Percentiles rank a stretch among this genome's conserved stretches.
Conservation (phyloP, 179 eudicot species). For the Silene vulgaris region DNA sequence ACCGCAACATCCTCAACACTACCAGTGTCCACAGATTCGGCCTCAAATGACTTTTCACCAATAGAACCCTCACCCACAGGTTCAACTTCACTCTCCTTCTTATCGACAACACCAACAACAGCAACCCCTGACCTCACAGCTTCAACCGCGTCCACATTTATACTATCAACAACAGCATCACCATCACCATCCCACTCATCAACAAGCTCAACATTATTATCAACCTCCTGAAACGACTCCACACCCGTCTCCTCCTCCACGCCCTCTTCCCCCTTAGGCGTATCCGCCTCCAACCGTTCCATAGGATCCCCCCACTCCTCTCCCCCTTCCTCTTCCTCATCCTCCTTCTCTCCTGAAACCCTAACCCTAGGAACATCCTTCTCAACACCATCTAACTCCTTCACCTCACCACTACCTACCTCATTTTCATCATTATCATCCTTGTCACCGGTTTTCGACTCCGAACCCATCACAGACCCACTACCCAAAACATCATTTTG, state of each 20-base stretch:
- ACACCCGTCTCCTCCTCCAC: background rate
- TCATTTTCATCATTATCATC: constrained; percentile 21
- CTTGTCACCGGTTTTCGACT: constrained; percentile 18
- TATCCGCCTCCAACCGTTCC: constrained; percentile 7
- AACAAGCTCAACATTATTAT: constrained; percentile 19
- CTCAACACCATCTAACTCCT: constrained; percentile 26
- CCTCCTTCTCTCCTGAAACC: constrained; percentile 25
- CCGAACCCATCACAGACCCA: constrained; percentile 11
- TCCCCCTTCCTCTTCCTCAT: constrained; percentile 22
- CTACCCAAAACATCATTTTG: constrained; percentile 11
- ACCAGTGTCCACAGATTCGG: constrained; percentile 13
- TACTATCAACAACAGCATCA: constrained; percentile 40
- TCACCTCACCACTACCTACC: constrained; percentile 21
- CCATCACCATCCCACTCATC: constrained; percentile 32
- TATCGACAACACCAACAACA: constrained; percentile 30
- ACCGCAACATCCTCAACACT: constrained; percentile 23
- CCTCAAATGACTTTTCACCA: background rate
- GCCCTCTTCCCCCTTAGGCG: background rate
- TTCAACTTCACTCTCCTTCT: constrained; percentile 16
- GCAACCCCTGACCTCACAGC: constrained; percentile 36
- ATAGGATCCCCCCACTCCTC: constrained; percentile 20
- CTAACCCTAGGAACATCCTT: constrained; percentile 27
- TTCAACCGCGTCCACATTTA: constrained; percentile 32
- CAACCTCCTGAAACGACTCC: background rate
- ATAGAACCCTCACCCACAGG: constrained; percentile 7